Percentiles rank a stretch among this genome's conserved stretches.
phyloP scores from a whole-genome alignment of 2,329 filamentous ascomycete species.

The Botrytis squamosa region DNA sequence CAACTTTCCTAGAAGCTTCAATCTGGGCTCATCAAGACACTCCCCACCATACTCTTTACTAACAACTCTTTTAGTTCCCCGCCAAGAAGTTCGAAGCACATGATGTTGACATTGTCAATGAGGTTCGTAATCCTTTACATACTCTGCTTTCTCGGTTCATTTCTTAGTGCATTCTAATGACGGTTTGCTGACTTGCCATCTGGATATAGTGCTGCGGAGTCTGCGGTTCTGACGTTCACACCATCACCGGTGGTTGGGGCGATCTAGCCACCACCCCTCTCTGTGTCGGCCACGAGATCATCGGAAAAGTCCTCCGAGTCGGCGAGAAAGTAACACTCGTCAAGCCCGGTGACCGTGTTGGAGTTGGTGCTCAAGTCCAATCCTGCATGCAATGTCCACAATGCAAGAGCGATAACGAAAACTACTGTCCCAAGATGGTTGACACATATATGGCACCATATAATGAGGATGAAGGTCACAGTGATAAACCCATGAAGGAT shows the following conservation, averaged over 20 bases:
- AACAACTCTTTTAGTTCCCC: constrained; percentile 3
- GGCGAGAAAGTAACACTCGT: constrained; percentile 61
- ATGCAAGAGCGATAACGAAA: constrained; percentile 41
- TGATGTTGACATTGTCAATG: constrained; percentile 84
- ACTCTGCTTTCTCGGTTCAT: not conserved
- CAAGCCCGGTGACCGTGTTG: constrained; percentile 51
- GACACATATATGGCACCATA: constrained; percentile 35
- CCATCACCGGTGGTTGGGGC: constrained; percentile 34
- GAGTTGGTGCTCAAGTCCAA: constrained; percentile 51
- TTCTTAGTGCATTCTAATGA: not conserved
- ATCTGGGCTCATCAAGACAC: not conserved
- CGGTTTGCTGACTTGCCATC: not conserved
- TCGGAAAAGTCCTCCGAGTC: constrained; percentile 48
- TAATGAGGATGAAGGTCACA: constrained; percentile 21
- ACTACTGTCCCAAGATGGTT: constrained; percentile 34
- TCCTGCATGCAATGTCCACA: constrained; percentile 53
- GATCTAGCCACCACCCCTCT: constrained; percentile 15
- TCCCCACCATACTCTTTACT: not conserved
- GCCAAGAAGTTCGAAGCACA: constrained; percentile 77
- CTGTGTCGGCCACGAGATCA: constrained; percentile 51
- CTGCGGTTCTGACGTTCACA: constrained; percentile 43
- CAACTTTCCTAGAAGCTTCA: too few species aligned
- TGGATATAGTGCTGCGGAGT: constrained; percentile 43
- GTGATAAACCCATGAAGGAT: constrained; percentile 20
- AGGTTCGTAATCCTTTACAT: constrained; percentile 40